These are phyloP conservation scores for Silene conica DNA, from an alignment of 148 eudicot genomes.

Conservation along the genomic window DNA sequence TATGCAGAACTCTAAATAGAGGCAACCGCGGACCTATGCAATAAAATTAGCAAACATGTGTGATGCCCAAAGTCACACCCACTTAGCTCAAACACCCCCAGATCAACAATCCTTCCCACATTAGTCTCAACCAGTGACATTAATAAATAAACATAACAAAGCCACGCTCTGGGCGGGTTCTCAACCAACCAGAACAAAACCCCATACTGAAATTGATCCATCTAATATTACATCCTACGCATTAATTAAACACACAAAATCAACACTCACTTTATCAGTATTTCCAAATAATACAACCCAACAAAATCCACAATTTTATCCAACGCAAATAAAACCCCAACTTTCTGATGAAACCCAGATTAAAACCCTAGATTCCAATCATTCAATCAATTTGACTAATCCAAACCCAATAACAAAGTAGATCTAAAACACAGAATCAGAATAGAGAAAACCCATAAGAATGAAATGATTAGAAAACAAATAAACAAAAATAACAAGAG, in stretches of 20 bases:
- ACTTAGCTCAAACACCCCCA: neutral
- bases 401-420: neutral
- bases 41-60: too few species aligned
- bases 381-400: neutral
- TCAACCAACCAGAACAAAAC: neutral
- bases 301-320: too few species aligned
- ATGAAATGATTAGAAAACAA: neutral
- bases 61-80: neutral
- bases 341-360: neutral
- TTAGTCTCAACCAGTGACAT: neutral
- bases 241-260: neutral
- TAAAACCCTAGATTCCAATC: neutral
- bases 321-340: neutral
- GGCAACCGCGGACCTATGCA: neutral
- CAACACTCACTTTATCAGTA: neutral
- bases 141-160: neutral
- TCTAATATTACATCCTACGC: neutral
- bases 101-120: neutral
- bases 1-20: neutral
- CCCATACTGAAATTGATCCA: neutral
- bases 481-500: neutral
- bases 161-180: too few species aligned
- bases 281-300: too few species aligned
- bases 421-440: constrained; percentile 3
- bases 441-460: neutral